Evolutionary conservation across 306 rosid species (phyloP), one percentile per base, ranked within the genome.

Genomic region (Casuarina glauca): DNA sequence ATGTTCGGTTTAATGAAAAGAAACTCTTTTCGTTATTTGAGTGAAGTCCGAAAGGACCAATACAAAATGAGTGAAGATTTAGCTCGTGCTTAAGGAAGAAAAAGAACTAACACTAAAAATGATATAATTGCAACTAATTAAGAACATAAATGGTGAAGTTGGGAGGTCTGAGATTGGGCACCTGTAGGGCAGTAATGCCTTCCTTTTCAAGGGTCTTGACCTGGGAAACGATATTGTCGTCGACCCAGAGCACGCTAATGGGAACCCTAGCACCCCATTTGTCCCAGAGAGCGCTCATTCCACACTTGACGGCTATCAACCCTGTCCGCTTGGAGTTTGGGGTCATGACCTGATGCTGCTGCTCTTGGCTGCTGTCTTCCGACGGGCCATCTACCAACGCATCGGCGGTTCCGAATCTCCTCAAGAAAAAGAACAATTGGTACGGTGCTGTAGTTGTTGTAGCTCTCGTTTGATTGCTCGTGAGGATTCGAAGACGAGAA

Each of bases 201-300:
- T 95, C 99, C 79, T 91, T 93, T 60, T 89, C 93, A 0, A 88
- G 86, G 20, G 97, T 95, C 83, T 95, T 95, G 16, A 95, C 97
- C 88, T 91, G 93, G 75, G 97, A 91, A n/a, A 95, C 97, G 63
- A 95, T 87, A 72, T 93, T 95, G 55, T 95, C 99, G 73, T 95
- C 99, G 6, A 95, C 91, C 97, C 97, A 95, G 38, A 95, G 97
- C 12, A 95, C 81, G 4, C 89, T 77, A 51, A 93, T 84, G 32
- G 98, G 98, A 74, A 95, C 54, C 83, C 98, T 88, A 15, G 91
- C 93, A 32, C 99, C 99, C 99, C 99, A 95, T 82, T 92, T 95
- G 82, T 93, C 92, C 99, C 99, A 95, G 19, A 85, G 89, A 17
- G 99, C 99, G 55, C 86, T 82, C 99, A 95, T 95, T 68, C 99